A percentile compares a stretch with the other conserved stretches of the same genome.
Conservation (phyloP, 805 yeast genomes). For the Sungouiozyma intestinalis region DNA sequence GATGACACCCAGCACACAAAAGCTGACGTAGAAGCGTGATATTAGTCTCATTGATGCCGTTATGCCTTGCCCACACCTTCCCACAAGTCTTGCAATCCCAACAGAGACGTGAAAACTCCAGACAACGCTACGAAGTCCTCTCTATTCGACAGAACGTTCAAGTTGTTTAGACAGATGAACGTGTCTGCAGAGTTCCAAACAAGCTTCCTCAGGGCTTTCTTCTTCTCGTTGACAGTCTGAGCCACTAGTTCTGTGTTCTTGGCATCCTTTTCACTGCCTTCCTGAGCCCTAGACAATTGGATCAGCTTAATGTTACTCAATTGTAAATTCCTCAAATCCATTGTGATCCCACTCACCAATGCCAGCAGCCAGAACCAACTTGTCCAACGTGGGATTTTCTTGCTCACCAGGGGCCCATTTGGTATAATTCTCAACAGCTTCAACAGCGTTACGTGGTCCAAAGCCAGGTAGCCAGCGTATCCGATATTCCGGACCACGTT, state of each 20-base stretch:
- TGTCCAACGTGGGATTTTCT: constrained; percentile 45
- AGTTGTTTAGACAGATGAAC: constrained; percentile 62
- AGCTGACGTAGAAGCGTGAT: too few species aligned
- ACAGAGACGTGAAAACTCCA: constrained; percentile 69
- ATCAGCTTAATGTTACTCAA: constrained; percentile 22
- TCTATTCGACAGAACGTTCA: constrained; percentile 47
- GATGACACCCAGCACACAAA: too few species aligned
- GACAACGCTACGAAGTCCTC: constrained; percentile 80
- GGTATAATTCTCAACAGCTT: constrained; percentile 38
- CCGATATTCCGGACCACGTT: constrained; percentile 44
- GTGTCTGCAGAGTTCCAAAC: constrained; percentile 70
- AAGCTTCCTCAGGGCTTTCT: constrained; percentile 47
- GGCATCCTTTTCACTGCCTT: not conserved
- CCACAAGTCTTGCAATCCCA: constrained; percentile 74
- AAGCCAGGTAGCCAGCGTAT: constrained; percentile 49
- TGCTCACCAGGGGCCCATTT: constrained; percentile 36
- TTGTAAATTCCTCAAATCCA: constrained; percentile 46
- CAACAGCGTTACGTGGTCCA: constrained; percentile 56
- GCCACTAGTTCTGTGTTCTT: not conserved
- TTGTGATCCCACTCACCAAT: constrained; percentile 49
- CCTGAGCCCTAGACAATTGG: not conserved
- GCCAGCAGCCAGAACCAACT: constrained; percentile 73
- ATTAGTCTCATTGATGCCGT: too few species aligned
- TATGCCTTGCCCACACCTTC: constrained; percentile 31
- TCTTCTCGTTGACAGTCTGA: constrained; percentile 3